Evolutionary conservation across 75 land plant species (phyloP), one percentile per base, ranked within the genome.

Genomic region (Sequoiadendron giganteum): DNA sequence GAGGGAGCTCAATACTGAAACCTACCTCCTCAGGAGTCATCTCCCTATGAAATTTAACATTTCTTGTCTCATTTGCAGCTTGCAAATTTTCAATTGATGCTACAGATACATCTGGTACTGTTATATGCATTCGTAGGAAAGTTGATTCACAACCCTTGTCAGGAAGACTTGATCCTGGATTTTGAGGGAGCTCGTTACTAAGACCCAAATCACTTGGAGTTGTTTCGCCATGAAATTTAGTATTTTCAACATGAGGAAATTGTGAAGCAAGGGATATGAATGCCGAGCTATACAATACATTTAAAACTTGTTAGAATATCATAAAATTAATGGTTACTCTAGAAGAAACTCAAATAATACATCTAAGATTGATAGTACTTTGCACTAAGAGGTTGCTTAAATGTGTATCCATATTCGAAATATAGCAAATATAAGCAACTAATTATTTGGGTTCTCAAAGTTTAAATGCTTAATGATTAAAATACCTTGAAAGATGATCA

Each of bases 221-320:
- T 14, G 3, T 75, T 25, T 75, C 10, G 39, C 1, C 77, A 75
- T 32, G 13, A 13, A 75, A 75, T 32, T 75, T 34, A 32, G 13
- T 34, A 32, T 28, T 45, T 82, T 82, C 86, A 38, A 3, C 38
- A 56, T 15, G 87, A 16, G 99, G 99, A 86, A 93, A 98, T 52
- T 85, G 92, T 55, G 99, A 94, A 88, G 96, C 95, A 45, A 98
- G 91, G 6, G 93, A 94, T 95, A 98, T 98, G 85, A 94, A 98
- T n/a, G 99, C 99, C 49, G 99, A 98, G 94, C 99, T 98, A 97
- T 88, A 90, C 89, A 75, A 19, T 40, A 55, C 38, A 85, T 58
- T 36, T 15, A 32, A 52, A 55, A 36, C 70, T 54, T 55, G 9
- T 54, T 30, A 52, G 4, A 15, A 40, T 85, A 52, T 73, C 21